Evolutionary conservation across 2,329 filamentous ascomycete genomes (phyloP).

Genomic region (Pseudocercospora crystallina): DNA sequence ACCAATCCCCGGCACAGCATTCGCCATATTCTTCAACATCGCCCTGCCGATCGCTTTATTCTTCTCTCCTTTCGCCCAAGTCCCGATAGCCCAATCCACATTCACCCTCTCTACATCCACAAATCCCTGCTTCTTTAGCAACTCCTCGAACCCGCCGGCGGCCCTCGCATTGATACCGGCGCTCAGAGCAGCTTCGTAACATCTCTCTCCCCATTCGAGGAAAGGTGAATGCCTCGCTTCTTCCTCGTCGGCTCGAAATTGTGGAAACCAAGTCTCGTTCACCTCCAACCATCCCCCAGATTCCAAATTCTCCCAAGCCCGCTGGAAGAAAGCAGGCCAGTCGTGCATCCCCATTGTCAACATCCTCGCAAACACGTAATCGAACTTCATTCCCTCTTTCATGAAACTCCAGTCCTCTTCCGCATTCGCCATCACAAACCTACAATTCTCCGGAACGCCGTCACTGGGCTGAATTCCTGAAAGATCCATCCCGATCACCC

Average conservation of each 20-base stretch:
- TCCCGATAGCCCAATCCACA: conserved; percentile 41
- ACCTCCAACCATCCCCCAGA: conserved; percentile 23
- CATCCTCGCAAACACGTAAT: conserved; percentile 47
- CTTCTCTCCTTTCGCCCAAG: conserved; percentile 38
- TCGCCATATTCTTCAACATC: conserved; percentile 18
- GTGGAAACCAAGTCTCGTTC: conserved; percentile 4
- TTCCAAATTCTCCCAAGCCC: conserved; percentile 15
- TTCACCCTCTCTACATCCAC: conserved; percentile 41
- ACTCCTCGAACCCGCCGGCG: neutral
- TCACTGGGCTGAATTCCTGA: conserved; percentile 49
- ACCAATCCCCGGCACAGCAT: conserved; percentile 43
- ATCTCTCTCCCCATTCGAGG: conserved; percentile 2
- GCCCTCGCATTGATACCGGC: conserved; percentile 3
- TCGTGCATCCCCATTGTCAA: conserved; percentile 48
- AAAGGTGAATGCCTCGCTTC: neutral
- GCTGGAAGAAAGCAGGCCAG: conserved; percentile 34
- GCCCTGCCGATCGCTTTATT: conserved; percentile 37
- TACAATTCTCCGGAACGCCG: conserved; percentile 48
- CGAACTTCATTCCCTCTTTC: conserved; percentile 22
- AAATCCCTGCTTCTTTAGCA: conserved; percentile 37
- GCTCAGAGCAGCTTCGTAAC: conserved; percentile 1
- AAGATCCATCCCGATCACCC: conserved; percentile 42
- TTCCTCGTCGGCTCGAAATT: conserved; percentile 1
- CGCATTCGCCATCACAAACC: conserved; percentile 50
- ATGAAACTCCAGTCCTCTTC: conserved; percentile 42